Evolutionary conservation across 176 grass and related monocot species (phyloP).

Genomic region (Oropetium thomaeum): DNA sequence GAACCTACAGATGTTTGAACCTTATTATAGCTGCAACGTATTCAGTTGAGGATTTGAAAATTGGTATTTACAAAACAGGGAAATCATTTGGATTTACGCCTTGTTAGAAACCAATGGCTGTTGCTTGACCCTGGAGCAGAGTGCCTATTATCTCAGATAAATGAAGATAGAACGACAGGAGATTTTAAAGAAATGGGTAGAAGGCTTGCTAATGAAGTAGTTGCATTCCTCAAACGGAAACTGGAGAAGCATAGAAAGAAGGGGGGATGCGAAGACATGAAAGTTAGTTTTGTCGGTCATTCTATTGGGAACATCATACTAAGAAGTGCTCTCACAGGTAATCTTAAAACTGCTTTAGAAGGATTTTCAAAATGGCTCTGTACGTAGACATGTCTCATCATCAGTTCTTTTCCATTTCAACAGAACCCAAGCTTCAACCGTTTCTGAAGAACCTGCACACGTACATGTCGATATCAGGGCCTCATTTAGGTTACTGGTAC

Average conservation of each 20-base stretch:
- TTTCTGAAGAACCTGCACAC: slow-evolving; percentile 78
- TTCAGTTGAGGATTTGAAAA: slow-evolving; percentile 8
- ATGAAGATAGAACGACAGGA: slow-evolving; percentile 84
- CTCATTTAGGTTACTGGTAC: slow-evolving; percentile 92
- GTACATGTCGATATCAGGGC: slow-evolving; percentile 92
- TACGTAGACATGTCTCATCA: slow-evolving; percentile 6
- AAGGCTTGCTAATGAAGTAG: slow-evolving; percentile 70
- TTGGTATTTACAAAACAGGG: slow-evolving; percentile 39
- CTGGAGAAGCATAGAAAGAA: slow-evolving; percentile 61
- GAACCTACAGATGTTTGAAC: too few relatives aligned
- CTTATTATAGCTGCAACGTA: neutral
- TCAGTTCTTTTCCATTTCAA: slow-evolving; percentile 30
- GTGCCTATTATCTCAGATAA: slow-evolving; percentile 79
- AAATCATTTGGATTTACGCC: slow-evolving; percentile 85
- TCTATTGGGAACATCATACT: slow-evolving; percentile 96
- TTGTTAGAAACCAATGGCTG: slow-evolving; percentile 90
- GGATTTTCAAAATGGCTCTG: neutral
- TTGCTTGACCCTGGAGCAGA: slow-evolving; percentile 82
- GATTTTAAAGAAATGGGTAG: slow-evolving; percentile 94
- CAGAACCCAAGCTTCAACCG: slow-evolving; percentile 60
- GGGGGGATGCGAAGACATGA: slow-evolving; percentile 74
- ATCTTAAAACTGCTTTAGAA: slow-evolving; percentile 2
- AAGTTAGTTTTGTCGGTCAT: slow-evolving; percentile 88
- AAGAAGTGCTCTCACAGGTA: slow-evolving; percentile 79
- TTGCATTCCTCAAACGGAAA: slow-evolving; percentile 59